Evolutionary conservation across 306 rosid species (phyloP).

Genomic region (Vigna radiata): DNA sequence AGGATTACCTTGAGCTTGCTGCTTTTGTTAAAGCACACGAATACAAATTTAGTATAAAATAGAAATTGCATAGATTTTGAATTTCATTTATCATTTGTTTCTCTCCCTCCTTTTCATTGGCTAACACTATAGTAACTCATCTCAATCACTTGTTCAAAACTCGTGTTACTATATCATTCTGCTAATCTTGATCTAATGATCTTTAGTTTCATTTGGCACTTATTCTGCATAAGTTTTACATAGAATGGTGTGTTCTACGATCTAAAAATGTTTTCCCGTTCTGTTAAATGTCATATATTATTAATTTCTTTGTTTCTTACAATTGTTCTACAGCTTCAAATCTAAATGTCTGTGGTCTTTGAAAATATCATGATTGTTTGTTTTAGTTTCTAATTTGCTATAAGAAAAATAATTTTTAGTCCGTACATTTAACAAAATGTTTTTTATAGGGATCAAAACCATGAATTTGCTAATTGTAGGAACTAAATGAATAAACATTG

Average conservation of each 20-base stretch:
- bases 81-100: conserved; percentile 31
- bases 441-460: neutral
- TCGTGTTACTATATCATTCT: neutral
- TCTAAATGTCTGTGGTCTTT: neutral
- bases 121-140: conserved; percentile 10
- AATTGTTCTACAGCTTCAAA: conserved; percentile 17
- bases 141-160: conserved; percentile 18
- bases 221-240: neutral
- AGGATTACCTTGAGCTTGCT: conserved; percentile 37
- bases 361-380: neutral
- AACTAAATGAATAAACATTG: neutral
- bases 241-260: neutral
- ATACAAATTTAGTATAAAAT: neutral
- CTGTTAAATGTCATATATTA: conserved; percentile 10
- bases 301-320: conserved; percentile 13
- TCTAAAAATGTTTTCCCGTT: neutral
- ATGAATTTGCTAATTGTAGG: neutral
- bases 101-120: conserved; percentile 18
- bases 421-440: neutral
- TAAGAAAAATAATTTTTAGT: neutral
- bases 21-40: neutral
- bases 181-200: neutral
- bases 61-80: conserved; percentile 30
- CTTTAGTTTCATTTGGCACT: neutral
- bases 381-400: neutral